Conservation (phyloP, 306 rosid genomes). For the Sesbania bispinosa region DNA sequence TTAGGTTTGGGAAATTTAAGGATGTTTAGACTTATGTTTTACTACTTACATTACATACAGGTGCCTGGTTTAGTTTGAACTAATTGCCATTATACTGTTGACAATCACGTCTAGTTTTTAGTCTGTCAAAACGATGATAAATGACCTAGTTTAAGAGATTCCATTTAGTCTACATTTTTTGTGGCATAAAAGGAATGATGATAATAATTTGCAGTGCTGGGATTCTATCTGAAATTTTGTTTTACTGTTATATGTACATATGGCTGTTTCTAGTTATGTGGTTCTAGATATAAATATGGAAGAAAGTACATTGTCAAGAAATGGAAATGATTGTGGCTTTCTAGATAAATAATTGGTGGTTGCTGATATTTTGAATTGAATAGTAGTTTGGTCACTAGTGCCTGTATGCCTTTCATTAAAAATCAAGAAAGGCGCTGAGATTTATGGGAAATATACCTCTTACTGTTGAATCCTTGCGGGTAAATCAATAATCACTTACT, state of each 20-base stretch:
- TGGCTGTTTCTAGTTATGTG: not conserved
- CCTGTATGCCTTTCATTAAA: not conserved
- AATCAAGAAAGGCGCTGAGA: not conserved
- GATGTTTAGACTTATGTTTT: not conserved
- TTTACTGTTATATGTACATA: not conserved
- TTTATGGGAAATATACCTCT: not conserved
- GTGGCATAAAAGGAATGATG: not conserved
- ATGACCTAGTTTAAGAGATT: not conserved
- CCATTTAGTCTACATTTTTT: not conserved
- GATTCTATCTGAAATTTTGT: not conserved
- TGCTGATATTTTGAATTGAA: not conserved
- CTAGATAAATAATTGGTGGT: not conserved
- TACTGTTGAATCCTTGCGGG: not conserved
- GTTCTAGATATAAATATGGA: not conserved
- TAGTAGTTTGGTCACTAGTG: not conserved
- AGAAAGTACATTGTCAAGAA: not conserved
- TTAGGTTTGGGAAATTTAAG: not conserved
- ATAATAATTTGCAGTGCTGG: not conserved
- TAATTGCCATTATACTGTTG: not conserved
- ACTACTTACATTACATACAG: not conserved
- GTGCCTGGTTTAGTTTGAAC: not conserved
- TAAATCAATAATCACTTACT: not conserved
- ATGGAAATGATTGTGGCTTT: not conserved
- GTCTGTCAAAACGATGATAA: not conserved
- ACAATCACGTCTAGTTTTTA: not conserved